These are phyloP conservation scores for Acrocalymma vagum DNA, from an alignment of 2,329 filamentous ascomycete species.

Conservation along the genomic window DNA sequence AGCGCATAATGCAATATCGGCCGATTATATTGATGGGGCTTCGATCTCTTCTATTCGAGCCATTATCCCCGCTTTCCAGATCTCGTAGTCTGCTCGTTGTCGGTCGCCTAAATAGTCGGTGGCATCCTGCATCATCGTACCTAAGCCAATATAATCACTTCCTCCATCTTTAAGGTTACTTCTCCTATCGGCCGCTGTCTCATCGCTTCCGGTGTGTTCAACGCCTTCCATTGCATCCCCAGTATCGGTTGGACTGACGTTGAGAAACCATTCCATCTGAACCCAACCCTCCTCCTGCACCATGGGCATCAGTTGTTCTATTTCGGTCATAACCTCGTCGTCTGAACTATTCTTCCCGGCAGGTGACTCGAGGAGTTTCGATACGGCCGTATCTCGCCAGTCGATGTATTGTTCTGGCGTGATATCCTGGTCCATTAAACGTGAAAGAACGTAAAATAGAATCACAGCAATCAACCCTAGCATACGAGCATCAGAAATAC, in stretches of 20 bases:
- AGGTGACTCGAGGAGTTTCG: slow-evolving; percentile 58
- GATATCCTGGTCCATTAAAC: slow-evolving; percentile 44
- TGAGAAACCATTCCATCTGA: slow-evolving; percentile 65
- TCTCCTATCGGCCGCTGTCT: slow-evolving; percentile 43
- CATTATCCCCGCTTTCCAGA: slow-evolving; percentile 71
- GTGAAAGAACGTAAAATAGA: slow-evolving; percentile 67
- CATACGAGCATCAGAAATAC: slow-evolving; percentile 27
- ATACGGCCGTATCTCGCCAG: slow-evolving; percentile 56
- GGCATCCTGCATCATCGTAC: slow-evolving; percentile 78
- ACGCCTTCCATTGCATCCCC: slow-evolving; percentile 37
- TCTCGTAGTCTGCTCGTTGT: slow-evolving; percentile 66
- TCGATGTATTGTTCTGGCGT: slow-evolving; percentile 41
- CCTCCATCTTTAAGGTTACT: slow-evolving; percentile 54
- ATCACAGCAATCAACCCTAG: slow-evolving; percentile 66
- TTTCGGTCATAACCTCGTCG: slow-evolving; percentile 50
- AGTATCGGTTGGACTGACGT: slow-evolving; percentile 51
- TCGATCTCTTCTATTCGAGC: slow-evolving; percentile 62
- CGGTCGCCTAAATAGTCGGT: slow-evolving; percentile 75
- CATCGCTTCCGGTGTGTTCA: slow-evolving; percentile 27
- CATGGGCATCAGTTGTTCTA: slow-evolving; percentile 41
- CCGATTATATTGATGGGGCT: too few relatives aligned
- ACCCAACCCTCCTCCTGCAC: slow-evolving; percentile 53
- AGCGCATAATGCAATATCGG: too few relatives aligned
- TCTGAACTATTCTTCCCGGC: slow-evolving; percentile 58
- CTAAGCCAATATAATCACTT: slow-evolving; percentile 55